Conservation (phyloP, 1,284 basidiomycete species). For the Xanthoconium separans region DNA sequence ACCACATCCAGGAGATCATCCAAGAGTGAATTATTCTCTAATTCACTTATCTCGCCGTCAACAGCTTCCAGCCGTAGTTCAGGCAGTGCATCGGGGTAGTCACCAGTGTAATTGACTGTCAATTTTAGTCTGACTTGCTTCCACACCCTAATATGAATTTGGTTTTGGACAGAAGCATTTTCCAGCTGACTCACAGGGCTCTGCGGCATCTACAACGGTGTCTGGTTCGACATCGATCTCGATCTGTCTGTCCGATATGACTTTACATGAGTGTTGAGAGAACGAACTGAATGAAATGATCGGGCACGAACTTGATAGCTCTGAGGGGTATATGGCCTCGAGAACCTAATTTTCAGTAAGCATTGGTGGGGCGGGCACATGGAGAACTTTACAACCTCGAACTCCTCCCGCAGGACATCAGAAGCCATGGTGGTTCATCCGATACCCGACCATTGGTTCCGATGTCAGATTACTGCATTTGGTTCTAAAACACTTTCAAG, state of each 20-base stretch:
- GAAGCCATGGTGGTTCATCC: constrained; percentile 52
- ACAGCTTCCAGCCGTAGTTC: constrained; percentile 66
- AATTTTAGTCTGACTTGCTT: constrained; percentile 74
- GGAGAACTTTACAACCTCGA: constrained; percentile 62
- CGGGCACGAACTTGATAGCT: constrained; percentile 79
- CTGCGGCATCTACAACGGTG: constrained; percentile 59
- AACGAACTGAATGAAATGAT: constrained; percentile 27
- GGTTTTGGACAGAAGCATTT: constrained; percentile 10
- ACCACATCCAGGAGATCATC: constrained; percentile 65
- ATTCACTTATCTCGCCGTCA: constrained; percentile 68
- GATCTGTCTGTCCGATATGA: constrained; percentile 79
- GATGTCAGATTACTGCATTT: constrained; percentile 20
- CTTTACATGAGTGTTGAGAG: constrained; percentile 64
- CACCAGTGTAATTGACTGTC: constrained; percentile 65
- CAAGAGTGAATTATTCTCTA: constrained; percentile 56
- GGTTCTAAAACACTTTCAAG: constrained; percentile 11
- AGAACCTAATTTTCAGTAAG: constrained; percentile 63
- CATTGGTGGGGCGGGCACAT: constrained; percentile 1
- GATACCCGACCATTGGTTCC: constrained; percentile 27
- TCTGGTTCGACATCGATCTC: constrained; percentile 90
- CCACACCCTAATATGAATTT: constrained; percentile 20
- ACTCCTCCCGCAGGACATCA: constrained; percentile 72
- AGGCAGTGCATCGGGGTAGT: constrained; percentile 79
- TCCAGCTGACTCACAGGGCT: constrained; percentile 49
- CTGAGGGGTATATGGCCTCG: constrained; percentile 94